Percentiles rank a stretch among this genome's conserved stretches.
phyloP scores from a whole-genome alignment of 140 eudicot genomes.

The Erigeron philadelphicus region DNA sequence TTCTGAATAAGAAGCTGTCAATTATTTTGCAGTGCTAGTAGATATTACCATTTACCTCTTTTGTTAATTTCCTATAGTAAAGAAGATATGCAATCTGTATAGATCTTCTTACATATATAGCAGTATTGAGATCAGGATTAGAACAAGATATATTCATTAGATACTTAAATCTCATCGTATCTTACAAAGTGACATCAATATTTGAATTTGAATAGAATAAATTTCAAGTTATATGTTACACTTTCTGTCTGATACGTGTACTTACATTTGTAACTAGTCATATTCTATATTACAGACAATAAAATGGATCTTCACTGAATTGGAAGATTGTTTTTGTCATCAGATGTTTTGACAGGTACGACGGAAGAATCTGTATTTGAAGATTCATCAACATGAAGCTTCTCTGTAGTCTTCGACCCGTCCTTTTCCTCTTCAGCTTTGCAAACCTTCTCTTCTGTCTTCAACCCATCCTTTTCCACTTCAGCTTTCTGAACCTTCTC shows the following conservation, averaged over 20 bases:
- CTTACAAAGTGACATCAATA: neutral
- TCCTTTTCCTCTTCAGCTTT: slow-evolving; percentile 12
- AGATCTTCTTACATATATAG: slow-evolving; percentile 16
- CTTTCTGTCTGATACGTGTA: neutral
- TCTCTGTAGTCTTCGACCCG: slow-evolving; percentile 13
- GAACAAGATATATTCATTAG: neutral
- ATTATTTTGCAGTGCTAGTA: slow-evolving; percentile 23
- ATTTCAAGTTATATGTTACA: neutral
- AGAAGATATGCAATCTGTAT: slow-evolving; percentile 23
- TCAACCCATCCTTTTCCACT: slow-evolving; percentile 15
- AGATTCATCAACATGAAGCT: slow-evolving; percentile 25
- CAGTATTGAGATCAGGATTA: neutral
- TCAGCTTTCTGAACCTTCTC: slow-evolving; percentile 37
- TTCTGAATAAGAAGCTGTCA: slow-evolving; percentile 21
- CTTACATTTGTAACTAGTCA: neutral
- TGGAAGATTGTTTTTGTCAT: slow-evolving; percentile 22
- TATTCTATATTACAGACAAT: neutral
- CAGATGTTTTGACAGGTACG: slow-evolving; percentile 22
- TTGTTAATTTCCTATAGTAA: slow-evolving; percentile 25
- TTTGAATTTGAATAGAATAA: neutral
- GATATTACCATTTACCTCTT: slow-evolving; percentile 24
- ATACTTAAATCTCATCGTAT: neutral
- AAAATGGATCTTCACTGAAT: slow-evolving; percentile 15
- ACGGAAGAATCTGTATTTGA: slow-evolving; percentile 32
- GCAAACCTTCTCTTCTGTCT: neutral